Evolutionary conservation across 148 eudicot species (phyloP).

Genomic region (Rhododendron kiyosumense): DNA sequence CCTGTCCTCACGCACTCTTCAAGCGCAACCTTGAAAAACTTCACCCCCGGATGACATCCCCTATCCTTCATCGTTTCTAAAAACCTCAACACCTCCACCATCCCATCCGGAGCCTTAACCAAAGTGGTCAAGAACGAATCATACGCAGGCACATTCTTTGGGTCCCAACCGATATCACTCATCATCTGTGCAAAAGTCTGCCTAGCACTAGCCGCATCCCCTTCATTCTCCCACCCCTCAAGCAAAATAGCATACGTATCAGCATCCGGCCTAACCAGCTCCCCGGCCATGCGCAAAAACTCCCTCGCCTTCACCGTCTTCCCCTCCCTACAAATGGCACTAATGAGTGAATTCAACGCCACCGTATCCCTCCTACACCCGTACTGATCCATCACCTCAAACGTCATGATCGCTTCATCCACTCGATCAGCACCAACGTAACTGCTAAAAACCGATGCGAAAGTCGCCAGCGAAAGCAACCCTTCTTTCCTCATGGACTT

Average conservation of each 20-base stretch:
- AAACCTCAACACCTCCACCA: constrained; percentile 54
- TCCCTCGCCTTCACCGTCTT: constrained; percentile 30
- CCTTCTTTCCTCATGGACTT: constrained; percentile 58
- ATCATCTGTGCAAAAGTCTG: constrained; percentile 61
- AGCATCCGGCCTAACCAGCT: constrained; percentile 43
- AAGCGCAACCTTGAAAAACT: constrained; percentile 58
- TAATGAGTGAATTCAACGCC: constrained; percentile 66
- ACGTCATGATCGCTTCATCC: constrained; percentile 51
- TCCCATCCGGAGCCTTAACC: constrained; percentile 50
- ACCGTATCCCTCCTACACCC: constrained; percentile 44
- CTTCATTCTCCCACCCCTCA: constrained; percentile 82
- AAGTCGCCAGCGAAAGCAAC: constrained; percentile 60
- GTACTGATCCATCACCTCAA: constrained; percentile 64
- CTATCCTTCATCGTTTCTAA: constrained; percentile 52
- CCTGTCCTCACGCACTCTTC: constrained; percentile 51
- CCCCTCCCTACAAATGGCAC: constrained; percentile 64
- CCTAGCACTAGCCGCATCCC: constrained; percentile 45
- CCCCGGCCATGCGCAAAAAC: constrained; percentile 33
- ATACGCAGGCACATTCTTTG: constrained; percentile 48
- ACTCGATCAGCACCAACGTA: constrained; percentile 49
- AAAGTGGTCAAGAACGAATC: constrained; percentile 65
- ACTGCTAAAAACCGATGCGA: constrained; percentile 68
- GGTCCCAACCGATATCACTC: constrained; percentile 55
- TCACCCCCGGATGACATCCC: constrained; percentile 60
- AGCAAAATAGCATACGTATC: constrained; percentile 73